phyloP scores from a whole-genome alignment of 257 asterid genomes.

The Solanum sparsipilum region DNA sequence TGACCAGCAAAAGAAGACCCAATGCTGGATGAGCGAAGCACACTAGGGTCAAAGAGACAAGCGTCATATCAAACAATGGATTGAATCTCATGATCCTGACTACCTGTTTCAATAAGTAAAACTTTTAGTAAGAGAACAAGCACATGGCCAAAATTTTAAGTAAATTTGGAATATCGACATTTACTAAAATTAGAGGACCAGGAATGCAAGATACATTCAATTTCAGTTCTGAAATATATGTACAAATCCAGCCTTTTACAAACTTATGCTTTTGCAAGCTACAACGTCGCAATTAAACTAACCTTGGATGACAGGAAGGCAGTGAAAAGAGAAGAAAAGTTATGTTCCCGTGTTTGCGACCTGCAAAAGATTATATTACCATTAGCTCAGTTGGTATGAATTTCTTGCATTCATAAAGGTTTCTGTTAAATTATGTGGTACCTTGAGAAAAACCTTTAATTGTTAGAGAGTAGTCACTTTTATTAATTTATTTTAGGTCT shows the following conservation, averaged over 20 bases:
- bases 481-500: not conserved
- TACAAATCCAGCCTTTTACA: not conserved
- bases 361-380: constrained; percentile 30
- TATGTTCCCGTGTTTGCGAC: constrained; percentile 56
- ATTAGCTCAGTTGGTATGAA: constrained; percentile 5
- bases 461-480: not conserved
- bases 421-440: not conserved
- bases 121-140: not conserved
- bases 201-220: not conserved
- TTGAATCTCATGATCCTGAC: constrained; percentile 50
- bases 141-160: not conserved
- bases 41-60: constrained; percentile 50
- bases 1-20: constrained; percentile 69
- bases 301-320: constrained; percentile 62
- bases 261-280: not conserved
- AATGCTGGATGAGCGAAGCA: constrained; percentile 87
- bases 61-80: constrained; percentile 47
- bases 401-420: not conserved
- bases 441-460: not conserved
- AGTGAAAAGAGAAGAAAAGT: constrained; percentile 33
- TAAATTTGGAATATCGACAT: not conserved
- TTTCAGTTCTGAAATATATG: not conserved
- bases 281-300: constrained; percentile 4
- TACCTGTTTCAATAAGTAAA: constrained; percentile 37
- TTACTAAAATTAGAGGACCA: not conserved